Percentiles rank a stretch among this genome's conserved stretches.
Conservation (phyloP, 768 basidiomycete species). For the Pleurotus ostreatus region DNA sequence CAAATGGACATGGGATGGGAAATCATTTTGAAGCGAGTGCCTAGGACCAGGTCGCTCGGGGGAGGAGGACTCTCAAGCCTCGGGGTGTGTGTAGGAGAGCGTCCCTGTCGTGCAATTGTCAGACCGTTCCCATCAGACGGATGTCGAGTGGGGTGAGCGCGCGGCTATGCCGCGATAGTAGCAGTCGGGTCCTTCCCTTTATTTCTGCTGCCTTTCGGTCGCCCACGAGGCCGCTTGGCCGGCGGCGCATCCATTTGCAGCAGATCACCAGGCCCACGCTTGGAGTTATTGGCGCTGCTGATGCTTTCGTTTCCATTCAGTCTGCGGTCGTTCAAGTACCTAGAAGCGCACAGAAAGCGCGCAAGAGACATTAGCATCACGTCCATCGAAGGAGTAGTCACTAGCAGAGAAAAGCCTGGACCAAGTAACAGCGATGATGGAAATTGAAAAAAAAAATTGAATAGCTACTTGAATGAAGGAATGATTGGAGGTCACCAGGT, state of each 20-base stretch:
- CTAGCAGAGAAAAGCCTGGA: not conserved
- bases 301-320: constrained; percentile 41
- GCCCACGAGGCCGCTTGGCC: constrained; percentile 55
- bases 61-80: too few relatives aligned
- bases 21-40: not conserved
- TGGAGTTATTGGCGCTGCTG: constrained; percentile 1
- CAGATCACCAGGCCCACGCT: constrained; percentile 17
- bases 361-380: not conserved
- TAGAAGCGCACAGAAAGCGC: constrained; percentile 21
- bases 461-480: not conserved
- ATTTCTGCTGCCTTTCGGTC: constrained; percentile 73
- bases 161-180: not conserved
- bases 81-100: too few relatives aligned
- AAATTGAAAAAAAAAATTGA: not conserved
- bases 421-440: not conserved
- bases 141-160: too few relatives aligned
- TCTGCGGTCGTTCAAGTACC: constrained; percentile 62
- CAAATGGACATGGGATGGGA: too few relatives aligned
- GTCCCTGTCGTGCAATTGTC: too few relatives aligned
- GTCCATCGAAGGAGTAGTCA: not conserved
- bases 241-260: constrained; percentile 18
- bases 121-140: too few relatives aligned
- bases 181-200: constrained; percentile 9
- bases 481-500: constrained; percentile 5
- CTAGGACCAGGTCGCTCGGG: not conserved